Evolutionary conservation across 305 asterid genomes (phyloP).

Genomic region (Galium porrigens): DNA sequence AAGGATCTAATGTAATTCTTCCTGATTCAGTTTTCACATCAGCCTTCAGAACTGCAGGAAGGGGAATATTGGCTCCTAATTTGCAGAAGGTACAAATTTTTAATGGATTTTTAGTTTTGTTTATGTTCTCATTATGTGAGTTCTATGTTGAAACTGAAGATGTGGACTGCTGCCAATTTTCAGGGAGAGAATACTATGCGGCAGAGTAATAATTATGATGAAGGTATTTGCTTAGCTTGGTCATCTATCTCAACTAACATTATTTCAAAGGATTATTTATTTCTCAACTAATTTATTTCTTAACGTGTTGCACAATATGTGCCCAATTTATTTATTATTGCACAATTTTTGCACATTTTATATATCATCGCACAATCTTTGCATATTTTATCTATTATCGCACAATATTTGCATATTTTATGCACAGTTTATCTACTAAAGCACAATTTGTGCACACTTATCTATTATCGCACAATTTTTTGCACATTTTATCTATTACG

Average conservation of each 20-base stretch:
- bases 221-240: constrained; percentile 28
- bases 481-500: background rate
- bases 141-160: constrained; percentile 23
- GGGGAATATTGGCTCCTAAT: constrained; percentile 21
- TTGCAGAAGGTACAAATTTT: constrained; percentile 22
- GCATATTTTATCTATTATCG: background rate
- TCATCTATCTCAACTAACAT: constrained; percentile 6
- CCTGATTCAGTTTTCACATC: constrained; percentile 26
- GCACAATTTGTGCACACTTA: background rate
- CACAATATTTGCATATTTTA: too few relatives aligned
- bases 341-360: background rate
- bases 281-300: background rate
- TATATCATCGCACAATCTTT: background rate
- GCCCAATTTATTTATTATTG: too few relatives aligned
- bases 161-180: constrained; percentile 28
- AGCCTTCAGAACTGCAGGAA: constrained; percentile 19
- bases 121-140: constrained; percentile 18
- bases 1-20: constrained; percentile 54
- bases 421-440: too few relatives aligned
- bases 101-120: constrained; percentile 19
- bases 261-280: constrained; percentile 3
- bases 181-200: constrained; percentile 33
- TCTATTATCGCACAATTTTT: background rate
- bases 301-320: background rate
- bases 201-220: constrained; percentile 35